Base-by-base conservation (phyloP, 768 basidiomycete species). In the Leccinum subgranulosum region DNA sequence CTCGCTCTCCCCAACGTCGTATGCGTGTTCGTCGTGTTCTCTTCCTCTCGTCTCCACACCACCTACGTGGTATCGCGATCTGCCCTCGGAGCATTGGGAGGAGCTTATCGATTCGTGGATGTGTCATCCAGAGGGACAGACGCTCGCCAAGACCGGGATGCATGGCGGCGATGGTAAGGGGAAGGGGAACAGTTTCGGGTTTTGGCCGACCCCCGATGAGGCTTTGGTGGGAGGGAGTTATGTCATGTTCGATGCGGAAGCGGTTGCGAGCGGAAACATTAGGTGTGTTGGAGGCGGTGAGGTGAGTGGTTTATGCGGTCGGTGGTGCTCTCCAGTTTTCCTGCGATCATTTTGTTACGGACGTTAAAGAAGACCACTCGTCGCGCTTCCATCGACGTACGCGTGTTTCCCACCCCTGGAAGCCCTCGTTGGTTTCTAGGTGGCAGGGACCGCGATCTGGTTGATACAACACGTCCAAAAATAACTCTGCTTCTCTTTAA, bases 31-130 rank as follows among this genome's bases (percentile, higher is more conserved):
- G 3, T 87, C 86, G 2, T 96, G 94, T 67, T 87, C 89, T 3
- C 76, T 92, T 10, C 86, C 88, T 11, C 74, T 96, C 33, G 70
- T 80, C 12, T 80, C 87, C 36, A 74, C 80, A 0, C 72, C 82
- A 6, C 75, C 73, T 43, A 69, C 84, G 19, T 75, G 73, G 47
- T 98, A 90, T 71, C 83, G 86, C 39, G 94, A 97, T 68, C 77
- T 98, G 12, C 96, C 96, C 3, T 94, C 92, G 4, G 95, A 98
- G 68, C 89, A 98, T 65, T 98, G 96, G 96, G 88, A 93, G 60
- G 96, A 98, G 70, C 85, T 98, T 15, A 84, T 98, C 19, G 96
- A 98, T 60, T 89, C 94, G 7, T 98, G 96, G 96, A 94, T 98
- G 90, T 98, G 96, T 66, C 96, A 98, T 72, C 72, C 85, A 9